Base-by-base conservation (phyloP, 2,329 filamentous ascomycete genomes). In the Xylariaceae sp. region DNA sequence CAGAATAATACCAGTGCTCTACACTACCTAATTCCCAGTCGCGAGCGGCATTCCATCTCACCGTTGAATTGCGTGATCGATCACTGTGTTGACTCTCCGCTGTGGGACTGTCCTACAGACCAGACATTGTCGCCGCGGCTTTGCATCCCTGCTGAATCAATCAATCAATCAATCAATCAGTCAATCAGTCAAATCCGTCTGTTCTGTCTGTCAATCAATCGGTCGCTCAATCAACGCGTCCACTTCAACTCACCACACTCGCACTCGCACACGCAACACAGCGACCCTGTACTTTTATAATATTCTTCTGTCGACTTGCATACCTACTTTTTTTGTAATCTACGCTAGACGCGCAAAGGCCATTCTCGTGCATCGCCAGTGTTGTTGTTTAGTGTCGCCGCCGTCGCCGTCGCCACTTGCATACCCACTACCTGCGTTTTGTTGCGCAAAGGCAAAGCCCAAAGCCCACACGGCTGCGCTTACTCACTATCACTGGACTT, bases 101-200 rank as follows among this genome's bases (percentile, higher is more conserved):
- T 55, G 57, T 58, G 54, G 56, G 52, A 56, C 53, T 39, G 53
- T 51, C 44, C 26, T 49, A 29, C 49, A 40, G 21, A 34, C 50
- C 43, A 46, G 43, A 29, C 13, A 12, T 55, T 60, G 57, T 60
- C 57, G 59, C 53, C 57, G 64, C 64, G 65, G 54, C 43, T 47
- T 19, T 44, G 42, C 51, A 43, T 49, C 41, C 16, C 42, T 45
- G 44, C 15, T 47, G 26, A 49, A 52, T 52, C 51, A 42, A 19
- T 53, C 52, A 39, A 42, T 46, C 47, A 34, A 22, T 57, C 61
- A 58, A 30, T 55, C 50, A 43, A 29, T 30, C 59, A 2, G 53
- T 53, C 45, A 48, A 18, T 36, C 47, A 51, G 43, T 53, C 56
- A 42, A 52, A n/a, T n/a, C 52, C 49, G 50, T 26, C 26, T 26